Percentiles rank a stretch among this genome's conserved stretches.
Conservation (phyloP, 2,329 filamentous ascomycete genomes). For the Talaromyces pinophilus region DNA sequence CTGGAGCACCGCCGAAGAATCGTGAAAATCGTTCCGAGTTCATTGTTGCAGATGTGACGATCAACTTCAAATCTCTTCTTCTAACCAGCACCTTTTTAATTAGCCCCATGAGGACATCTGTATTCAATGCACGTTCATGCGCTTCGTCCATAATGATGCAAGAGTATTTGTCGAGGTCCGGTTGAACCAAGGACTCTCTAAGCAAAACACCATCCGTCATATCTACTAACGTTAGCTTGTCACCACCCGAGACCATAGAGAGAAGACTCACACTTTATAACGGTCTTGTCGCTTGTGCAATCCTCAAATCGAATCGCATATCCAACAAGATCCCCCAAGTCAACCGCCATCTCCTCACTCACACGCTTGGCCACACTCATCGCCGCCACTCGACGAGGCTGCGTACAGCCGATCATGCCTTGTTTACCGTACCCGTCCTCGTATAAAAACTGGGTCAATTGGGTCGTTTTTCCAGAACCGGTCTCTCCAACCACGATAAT, state of each 20-base stretch:
- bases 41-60: conserved; percentile 98
- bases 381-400: conserved; percentile 91
- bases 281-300: conserved; percentile 90
- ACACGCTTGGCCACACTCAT: conserved; percentile 99
- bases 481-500: conserved; percentile 96
- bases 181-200: conserved; percentile 87
- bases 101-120: conserved; percentile 93
- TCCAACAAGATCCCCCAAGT: conserved; percentile 81
- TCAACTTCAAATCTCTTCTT: conserved; percentile 87
- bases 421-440: conserved; percentile 89
- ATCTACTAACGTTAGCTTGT: conserved; percentile 47
- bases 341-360: conserved; percentile 96
- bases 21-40: conserved; percentile 94
- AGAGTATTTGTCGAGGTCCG: conserved; percentile 91
- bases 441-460: conserved; percentile 91
- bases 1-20: conserved; percentile 93
- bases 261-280: conserved; percentile 72
- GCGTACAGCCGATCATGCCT: conserved; percentile 94
- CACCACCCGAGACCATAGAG: not conserved
- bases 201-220: conserved; percentile 98
- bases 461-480: conserved; percentile 95
- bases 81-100: conserved; percentile 96
- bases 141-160: conserved; percentile 99
- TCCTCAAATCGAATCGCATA: conserved; percentile 99
- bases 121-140: conserved; percentile 94